Evolutionary conservation across 2,329 filamentous ascomycete genomes (phyloP).

Genomic region (Westerdykella aurantiaca): DNA sequence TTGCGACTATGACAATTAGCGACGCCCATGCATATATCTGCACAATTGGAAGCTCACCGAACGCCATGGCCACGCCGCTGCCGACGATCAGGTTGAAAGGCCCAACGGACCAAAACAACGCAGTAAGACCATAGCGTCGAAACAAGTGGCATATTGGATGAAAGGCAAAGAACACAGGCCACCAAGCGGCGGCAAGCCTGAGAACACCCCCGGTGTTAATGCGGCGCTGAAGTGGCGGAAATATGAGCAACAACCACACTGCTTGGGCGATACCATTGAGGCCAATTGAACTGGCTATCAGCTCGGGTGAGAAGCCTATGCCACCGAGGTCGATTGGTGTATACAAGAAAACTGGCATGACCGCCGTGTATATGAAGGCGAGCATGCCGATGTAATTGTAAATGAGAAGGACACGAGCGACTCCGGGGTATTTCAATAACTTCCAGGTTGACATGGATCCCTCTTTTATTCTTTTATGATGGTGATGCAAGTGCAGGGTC

Average conservation of each 20-base stretch:
- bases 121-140: slow-evolving; percentile 42
- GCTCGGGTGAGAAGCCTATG: slow-evolving; percentile 54
- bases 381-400: slow-evolving; percentile 64
- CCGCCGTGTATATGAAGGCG: slow-evolving; percentile 65
- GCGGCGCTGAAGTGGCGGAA: slow-evolving; percentile 61
- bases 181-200: slow-evolving; percentile 51
- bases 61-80: slow-evolving; percentile 61
- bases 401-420: slow-evolving; percentile 59
- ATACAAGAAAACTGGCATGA: slow-evolving; percentile 64
- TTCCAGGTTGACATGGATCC: slow-evolving; percentile 45
- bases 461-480: slow-evolving; percentile 15
- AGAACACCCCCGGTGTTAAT: slow-evolving; percentile 63
- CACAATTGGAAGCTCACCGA: slow-evolving; percentile 44
- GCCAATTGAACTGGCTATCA: slow-evolving; percentile 63
- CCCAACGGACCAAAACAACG: slow-evolving; percentile 54
- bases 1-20: slow-evolving; percentile 42
- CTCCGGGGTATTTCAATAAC: slow-evolving; percentile 58
- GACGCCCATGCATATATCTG: neutral
- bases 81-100: slow-evolving; percentile 49
- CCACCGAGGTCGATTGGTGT: slow-evolving; percentile 60
- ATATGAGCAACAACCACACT: slow-evolving; percentile 63
- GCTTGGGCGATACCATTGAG: slow-evolving; percentile 62
- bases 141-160: slow-evolving; percentile 54
- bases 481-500: slow-evolving; percentile 28
- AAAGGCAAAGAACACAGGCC: slow-evolving; percentile 58